Evolutionary conservation across 2,329 filamentous ascomycete genomes (phyloP), one percentile per base, ranked within the genome.

Genomic region (Penicillium sp.): DNA sequence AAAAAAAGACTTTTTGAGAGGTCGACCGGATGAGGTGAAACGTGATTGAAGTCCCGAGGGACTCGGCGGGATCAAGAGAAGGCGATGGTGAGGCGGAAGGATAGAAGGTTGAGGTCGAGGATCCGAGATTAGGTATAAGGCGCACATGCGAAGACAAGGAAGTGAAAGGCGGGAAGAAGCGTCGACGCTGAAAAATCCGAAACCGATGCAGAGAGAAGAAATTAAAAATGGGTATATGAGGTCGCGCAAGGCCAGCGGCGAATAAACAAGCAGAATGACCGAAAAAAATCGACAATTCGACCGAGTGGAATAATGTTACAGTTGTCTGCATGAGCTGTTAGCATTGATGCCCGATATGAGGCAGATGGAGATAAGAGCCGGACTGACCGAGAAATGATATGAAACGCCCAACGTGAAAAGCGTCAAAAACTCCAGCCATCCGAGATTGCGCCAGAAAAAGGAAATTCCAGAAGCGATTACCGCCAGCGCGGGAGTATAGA

Each of bases 221-320:
- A 65, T 66, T 63, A 68, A 69, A 43, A 47, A 70, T 64, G 68
- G 65, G 67, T 68, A 69, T 70, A 70, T 60, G 64, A 31, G 56
- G 53, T 67, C 60, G 66, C 63, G 58, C 60, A 58, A 62, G 41
- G 57, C 59, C 65, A 54, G 58, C 60, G 56, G 62, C 62, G 55
- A 62, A 61, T 65, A 55, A 56, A 58, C 52, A 51, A 54, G 54
- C 54, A 58, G 50, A 59, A 60, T 60, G 59, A 66, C 67, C 60
- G 60, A 59, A 53, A 44, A 37, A 46, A 54, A 36, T 19, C 33
- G 6, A 60, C 37, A 55, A 61, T 40, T 53, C 5, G 59, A 55
- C 59, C 39, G 56, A 50, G 44, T 27, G 13, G 60, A 59, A 62
- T 72, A 70, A 67, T 72, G 66, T 65, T 73, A 74, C 71, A 73